phyloP scores from a whole-genome alignment of 306 rosid species.

The Rosa multiflora region DNA sequence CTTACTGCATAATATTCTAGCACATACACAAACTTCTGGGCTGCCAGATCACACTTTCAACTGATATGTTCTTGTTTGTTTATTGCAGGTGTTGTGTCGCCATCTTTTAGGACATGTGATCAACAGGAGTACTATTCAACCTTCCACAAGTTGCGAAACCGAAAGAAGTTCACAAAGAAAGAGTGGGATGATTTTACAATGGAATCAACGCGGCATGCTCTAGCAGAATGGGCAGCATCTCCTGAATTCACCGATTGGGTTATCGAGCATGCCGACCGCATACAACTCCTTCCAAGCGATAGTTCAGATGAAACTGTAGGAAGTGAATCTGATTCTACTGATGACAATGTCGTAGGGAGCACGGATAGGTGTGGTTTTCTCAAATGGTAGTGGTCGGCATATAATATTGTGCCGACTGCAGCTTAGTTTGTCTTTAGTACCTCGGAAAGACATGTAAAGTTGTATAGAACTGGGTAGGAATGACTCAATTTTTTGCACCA shows the following conservation, averaged over 20 bases:
- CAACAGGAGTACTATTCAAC: conserved; percentile 59
- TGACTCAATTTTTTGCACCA: too few species aligned
- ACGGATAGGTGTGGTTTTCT: conserved; percentile 40
- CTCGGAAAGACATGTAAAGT: not conserved
- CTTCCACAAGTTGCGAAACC: conserved; percentile 56
- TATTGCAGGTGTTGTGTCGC: conserved; percentile 48
- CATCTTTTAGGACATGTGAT: conserved; percentile 33
- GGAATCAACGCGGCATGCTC: conserved; percentile 67
- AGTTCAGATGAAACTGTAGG: conserved; percentile 58
- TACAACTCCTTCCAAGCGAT: conserved; percentile 62
- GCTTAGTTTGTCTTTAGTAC: not conserved
- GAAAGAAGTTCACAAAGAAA: conserved; percentile 66
- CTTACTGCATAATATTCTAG: not conserved
- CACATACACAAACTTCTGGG: not conserved
- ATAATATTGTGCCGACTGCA: not conserved
- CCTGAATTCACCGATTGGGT: conserved; percentile 85
- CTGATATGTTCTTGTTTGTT: not conserved
- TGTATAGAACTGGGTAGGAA: conserved; percentile 8
- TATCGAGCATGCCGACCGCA: conserved; percentile 64
- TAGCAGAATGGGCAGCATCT: conserved; percentile 75
- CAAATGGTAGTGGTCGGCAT: conserved; percentile 34
- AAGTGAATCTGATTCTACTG: conserved; percentile 63
- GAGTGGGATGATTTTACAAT: conserved; percentile 82
- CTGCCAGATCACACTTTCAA: not conserved
- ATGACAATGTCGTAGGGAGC: conserved; percentile 39